phyloP scores from a whole-genome alignment of 1,139 yeast species.

The Pichia inconspicua region DNA sequence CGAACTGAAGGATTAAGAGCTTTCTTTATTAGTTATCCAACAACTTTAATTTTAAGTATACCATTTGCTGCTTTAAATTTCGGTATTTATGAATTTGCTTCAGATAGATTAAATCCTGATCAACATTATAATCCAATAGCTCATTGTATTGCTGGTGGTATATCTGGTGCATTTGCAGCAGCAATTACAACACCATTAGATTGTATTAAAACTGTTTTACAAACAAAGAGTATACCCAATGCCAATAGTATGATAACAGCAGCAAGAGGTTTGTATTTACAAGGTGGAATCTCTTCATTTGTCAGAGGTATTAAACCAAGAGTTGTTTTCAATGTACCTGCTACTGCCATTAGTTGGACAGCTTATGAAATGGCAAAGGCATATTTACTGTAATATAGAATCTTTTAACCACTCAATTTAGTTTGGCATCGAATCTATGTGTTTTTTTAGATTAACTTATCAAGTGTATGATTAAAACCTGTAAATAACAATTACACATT shows the following conservation, averaged over 20 bases:
- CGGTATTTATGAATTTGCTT: conserved; percentile 82
- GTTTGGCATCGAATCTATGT: background rate
- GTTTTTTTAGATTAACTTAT: background rate
- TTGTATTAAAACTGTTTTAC: conserved; percentile 87
- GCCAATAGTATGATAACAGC: conserved; percentile 71
- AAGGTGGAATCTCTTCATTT: conserved; percentile 67
- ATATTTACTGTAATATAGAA: conserved; percentile 30
- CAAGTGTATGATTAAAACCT: background rate
- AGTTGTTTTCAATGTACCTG: conserved; percentile 87
- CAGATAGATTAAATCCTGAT: conserved; percentile 70
- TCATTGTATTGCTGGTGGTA: conserved; percentile 91
- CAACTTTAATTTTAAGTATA: conserved; percentile 84
- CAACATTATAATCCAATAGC: conserved; percentile 79
- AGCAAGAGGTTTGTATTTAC: conserved; percentile 55
- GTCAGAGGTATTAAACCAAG: conserved; percentile 85
- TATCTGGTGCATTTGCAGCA: conserved; percentile 95
- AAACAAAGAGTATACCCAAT: conserved; percentile 57
- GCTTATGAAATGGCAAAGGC: conserved; percentile 97
- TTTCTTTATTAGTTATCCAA: conserved; percentile 89
- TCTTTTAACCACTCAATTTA: too few relatives aligned
- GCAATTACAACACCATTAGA: conserved; percentile 95
- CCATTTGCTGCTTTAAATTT: conserved; percentile 96
- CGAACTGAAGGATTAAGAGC: conserved; percentile 72
- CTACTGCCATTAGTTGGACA: conserved; percentile 97
- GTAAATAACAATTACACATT: background rate